Percentiles rank a stretch among this genome's conserved stretches.
phyloP scores from a whole-genome alignment of 768 basidiomycete genomes.

The Termitomyces sp. region DNA sequence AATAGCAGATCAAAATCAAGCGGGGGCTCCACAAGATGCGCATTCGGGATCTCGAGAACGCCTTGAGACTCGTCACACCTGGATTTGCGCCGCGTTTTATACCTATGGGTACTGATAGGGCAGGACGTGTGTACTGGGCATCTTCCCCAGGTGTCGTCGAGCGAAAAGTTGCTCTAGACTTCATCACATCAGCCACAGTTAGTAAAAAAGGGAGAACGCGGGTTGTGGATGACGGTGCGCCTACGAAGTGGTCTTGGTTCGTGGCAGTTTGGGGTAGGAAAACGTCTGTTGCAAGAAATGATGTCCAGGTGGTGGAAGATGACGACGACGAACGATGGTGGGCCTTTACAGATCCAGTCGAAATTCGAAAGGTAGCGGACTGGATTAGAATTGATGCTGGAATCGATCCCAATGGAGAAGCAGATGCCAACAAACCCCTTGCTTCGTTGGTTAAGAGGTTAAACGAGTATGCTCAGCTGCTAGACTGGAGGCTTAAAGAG shows the following conservation, averaged over 20 bases:
- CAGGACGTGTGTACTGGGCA: constrained; percentile 66
- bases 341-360: constrained; percentile 64
- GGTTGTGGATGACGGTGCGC: constrained; percentile 36
- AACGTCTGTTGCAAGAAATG: constrained; percentile 24
- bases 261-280: constrained; percentile 70
- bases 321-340: constrained; percentile 62
- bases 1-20: constrained; percentile 42
- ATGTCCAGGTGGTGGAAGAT: constrained; percentile 12
- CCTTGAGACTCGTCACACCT: constrained; percentile 43
- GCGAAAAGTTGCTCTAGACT: constrained; percentile 46
- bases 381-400: constrained; percentile 57
- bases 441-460: constrained; percentile 45
- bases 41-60: constrained; percentile 49
- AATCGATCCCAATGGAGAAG: constrained; percentile 27
- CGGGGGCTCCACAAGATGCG: constrained; percentile 47
- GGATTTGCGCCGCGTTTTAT: constrained; percentile 50
- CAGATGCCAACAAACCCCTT: constrained; percentile 10
- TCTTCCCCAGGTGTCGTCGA: constrained; percentile 58
- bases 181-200: constrained; percentile 22
- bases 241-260: constrained; percentile 73
- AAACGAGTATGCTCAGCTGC: constrained; percentile 54
- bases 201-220: constrained; percentile 34
- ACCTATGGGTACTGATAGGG: constrained; percentile 64
- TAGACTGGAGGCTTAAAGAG: constrained; percentile 52
- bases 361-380: constrained; percentile 60